Evolutionary conservation across 163 green algal genomes (phyloP), one percentile per base, ranked within the genome.

Genomic region (Scenedesmus sp.): DNA sequence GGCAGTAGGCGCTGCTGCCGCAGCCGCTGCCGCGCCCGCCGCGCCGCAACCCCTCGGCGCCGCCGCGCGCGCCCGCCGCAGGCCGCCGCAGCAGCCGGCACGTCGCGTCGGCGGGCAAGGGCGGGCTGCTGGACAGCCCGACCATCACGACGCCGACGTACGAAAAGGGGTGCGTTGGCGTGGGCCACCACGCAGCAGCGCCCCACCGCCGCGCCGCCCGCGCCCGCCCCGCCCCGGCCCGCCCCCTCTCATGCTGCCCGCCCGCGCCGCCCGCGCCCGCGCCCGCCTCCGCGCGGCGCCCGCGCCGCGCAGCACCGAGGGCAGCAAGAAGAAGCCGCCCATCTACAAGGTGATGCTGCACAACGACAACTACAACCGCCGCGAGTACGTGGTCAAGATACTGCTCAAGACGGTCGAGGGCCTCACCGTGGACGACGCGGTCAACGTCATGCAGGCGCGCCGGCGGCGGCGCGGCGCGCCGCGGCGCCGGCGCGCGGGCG

Each of bases 341-440:
- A 90, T 90, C 18, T 98, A 96, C 84, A 87, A 92, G 42, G 92
- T 97, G 3, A 87, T 97, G 74, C 87, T 98, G 42, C 94, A 98
- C 85, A 97, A 98, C 69, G 94, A 98, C 85, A 91, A 91, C 71
- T 90, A 92, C 75, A 97, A 97, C 76, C 88, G 90, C 36, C 73
- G 94, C 4, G 93, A 98, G 77, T 98, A 98, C 70, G 94, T 98
- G 2, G 94, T 98, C 0, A 89, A 92, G 50, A 89, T 96, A 20
- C 83, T 97, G 54, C 66, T 97, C 0, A 96, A 96, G 79, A 86
- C 94, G 2, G 85, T 97, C 9, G 80, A 91, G 29, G 85, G 86
- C 3, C 72, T 93, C 1, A 91, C 85, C 0, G 80, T 94, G 11
- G 91, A 97, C 48, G 90, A 96, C 74, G 94, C 94, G 0, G 84